Conservation (phyloP, 108 stramenopile genomes). For the Skeletonema grethae region DNA sequence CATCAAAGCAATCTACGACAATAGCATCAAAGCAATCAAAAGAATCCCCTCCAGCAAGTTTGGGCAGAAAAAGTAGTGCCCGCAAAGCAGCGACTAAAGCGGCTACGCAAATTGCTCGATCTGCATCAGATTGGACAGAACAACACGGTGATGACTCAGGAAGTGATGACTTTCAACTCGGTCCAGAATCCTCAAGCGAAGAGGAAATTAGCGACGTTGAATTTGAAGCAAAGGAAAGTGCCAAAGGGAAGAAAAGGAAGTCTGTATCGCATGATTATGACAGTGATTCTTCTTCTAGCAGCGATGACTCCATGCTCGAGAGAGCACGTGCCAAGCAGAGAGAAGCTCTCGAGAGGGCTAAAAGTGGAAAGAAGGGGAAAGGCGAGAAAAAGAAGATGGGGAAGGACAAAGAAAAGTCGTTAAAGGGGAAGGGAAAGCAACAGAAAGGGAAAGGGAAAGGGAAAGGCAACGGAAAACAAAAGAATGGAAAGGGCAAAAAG, state of each 20-base stretch:
- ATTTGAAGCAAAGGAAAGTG: background rate
- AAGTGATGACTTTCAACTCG: conserved; percentile 31
- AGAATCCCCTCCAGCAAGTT: background rate
- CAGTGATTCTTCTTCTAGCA: conserved; percentile 17
- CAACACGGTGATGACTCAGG: conserved; percentile 36
- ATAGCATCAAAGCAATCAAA: background rate
- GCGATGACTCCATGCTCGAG: conserved; percentile 51
- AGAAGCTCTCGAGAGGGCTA: conserved; percentile 42
- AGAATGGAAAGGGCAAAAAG: conserved; percentile 32
- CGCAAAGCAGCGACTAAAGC: conserved; percentile 39
- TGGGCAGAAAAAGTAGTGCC: conserved; percentile 29
- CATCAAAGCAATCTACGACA: conserved; percentile 29
- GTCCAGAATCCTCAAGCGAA: conserved; percentile 10
- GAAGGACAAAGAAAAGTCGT: conserved; percentile 21
- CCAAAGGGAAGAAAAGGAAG: background rate
- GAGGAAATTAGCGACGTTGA: conserved; percentile 10
- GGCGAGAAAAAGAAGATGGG: conserved; percentile 15
- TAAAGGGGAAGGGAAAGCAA: conserved; percentile 1
- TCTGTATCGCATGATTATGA: conserved; percentile 19
- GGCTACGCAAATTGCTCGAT: conserved; percentile 30
- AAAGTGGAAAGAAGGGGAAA: conserved; percentile 41
- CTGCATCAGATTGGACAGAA: conserved; percentile 42
- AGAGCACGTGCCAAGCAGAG: conserved; percentile 57
- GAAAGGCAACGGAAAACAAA: conserved; percentile 37
- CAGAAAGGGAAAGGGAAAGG: conserved; percentile 37